Evolutionary conservation across 768 basidiomycete species (phyloP).

Genomic region (Tylopilus sp.): DNA sequence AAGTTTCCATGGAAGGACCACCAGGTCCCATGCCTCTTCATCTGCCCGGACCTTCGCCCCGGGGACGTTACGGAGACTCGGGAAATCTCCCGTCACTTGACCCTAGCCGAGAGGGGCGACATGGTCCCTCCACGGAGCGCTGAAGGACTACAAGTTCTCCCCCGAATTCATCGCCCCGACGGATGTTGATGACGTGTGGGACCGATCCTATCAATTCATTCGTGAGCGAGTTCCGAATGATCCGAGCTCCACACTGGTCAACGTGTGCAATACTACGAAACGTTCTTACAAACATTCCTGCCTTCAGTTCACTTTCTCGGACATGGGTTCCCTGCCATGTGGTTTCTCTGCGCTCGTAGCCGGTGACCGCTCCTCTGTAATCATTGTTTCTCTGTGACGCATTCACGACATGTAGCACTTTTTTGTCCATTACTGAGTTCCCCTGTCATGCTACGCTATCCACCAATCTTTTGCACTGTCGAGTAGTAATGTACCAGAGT

Average conservation of each 20-base stretch:
- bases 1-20: conserved; percentile 30
- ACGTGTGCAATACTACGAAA: conserved; percentile 7
- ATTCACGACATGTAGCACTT: conserved; percentile 25
- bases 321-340: conserved; percentile 19
- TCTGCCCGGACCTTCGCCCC: conserved; percentile 31
- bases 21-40: conserved; percentile 32
- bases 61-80: conserved; percentile 36
- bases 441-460: conserved; percentile 15
- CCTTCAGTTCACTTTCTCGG: conserved; percentile 8
- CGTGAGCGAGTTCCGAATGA: conserved; percentile 10
- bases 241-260: conserved; percentile 15
- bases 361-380: conserved; percentile 8
- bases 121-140: conserved; percentile 28
- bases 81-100: conserved; percentile 21
- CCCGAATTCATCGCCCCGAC: background rate
- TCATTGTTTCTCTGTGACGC: conserved; percentile 9
- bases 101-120: conserved; percentile 32
- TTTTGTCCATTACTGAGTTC: conserved; percentile 12
- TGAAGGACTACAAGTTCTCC: conserved; percentile 10
- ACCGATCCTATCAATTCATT: conserved; percentile 6
- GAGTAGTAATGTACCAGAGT: conserved; percentile 22
- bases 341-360: conserved; percentile 7
- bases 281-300: conserved; percentile 2
- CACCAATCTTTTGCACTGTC: conserved; percentile 7
- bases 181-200: background rate